Conservation (phyloP, 192 early-diverging fungal genomes). For the Allomyces javanicus region DNA sequence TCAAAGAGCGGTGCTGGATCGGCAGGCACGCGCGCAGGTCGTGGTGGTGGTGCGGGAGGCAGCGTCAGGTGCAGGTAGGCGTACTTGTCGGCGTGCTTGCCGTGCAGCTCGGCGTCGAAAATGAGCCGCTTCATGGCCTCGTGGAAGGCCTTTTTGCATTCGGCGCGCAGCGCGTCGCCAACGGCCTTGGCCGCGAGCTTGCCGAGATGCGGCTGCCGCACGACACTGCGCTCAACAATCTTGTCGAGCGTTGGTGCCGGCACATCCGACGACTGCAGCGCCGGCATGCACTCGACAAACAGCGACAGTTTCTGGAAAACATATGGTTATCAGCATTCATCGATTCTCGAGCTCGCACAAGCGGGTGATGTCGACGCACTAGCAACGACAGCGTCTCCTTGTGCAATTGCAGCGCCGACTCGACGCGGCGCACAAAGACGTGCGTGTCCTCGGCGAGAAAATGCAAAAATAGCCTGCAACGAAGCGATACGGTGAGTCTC, state of each 20-base stretch:
- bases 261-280: not conserved
- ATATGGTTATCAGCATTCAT: constrained; percentile 11
- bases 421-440: constrained; percentile 20
- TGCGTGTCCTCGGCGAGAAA: constrained; percentile 34
- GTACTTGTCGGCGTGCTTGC: not conserved
- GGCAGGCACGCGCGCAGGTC: not conserved
- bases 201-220: not conserved
- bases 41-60: not conserved
- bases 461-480: constrained; percentile 16
- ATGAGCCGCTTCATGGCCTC: not conserved
- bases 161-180: not conserved
- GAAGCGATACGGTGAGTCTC: not conserved
- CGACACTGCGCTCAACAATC: too few relatives aligned
- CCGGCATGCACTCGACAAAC: constrained; percentile 33
- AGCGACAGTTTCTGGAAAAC: constrained; percentile 7
- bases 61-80: not conserved
- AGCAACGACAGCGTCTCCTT: constrained; percentile 12
- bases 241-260: too few relatives aligned
- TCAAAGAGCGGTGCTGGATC: not conserved
- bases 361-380: constrained; percentile 8
- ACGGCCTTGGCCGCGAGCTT: not conserved
- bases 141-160: not conserved
- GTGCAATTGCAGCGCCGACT: constrained; percentile 14
- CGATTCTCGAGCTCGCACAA: not conserved
- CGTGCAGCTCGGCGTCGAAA: not conserved